phyloP scores from a whole-genome alignment of 169 alveolate genomes.

The Cryptosporidium ubiquitum region DNA sequence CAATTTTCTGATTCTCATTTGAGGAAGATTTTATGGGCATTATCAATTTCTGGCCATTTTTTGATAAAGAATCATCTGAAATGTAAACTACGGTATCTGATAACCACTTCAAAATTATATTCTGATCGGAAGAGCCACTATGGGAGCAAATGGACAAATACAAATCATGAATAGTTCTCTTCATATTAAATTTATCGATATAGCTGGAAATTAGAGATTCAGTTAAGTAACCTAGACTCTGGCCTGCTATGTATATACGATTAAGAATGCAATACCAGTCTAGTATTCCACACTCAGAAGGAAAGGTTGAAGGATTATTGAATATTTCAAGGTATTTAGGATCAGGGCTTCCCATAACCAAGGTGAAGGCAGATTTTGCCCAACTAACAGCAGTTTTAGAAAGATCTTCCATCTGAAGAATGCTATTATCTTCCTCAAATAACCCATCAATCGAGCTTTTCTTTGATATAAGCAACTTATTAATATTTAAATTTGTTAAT shows the following conservation, averaged over 20 bases:
- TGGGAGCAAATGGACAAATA: conserved; percentile 21
- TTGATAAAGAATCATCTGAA: background rate
- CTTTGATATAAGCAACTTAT: background rate
- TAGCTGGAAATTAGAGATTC: conserved; percentile 40
- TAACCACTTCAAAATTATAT: conserved; percentile 33
- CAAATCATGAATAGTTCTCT: conserved; percentile 46
- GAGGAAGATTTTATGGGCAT: conserved; percentile 48
- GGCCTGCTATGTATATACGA: conserved; percentile 35
- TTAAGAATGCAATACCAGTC: conserved; percentile 53
- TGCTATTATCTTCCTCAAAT: background rate
- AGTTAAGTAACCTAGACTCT: background rate
- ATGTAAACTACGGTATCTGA: conserved; percentile 41
- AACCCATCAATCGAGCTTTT: conserved; percentile 1
- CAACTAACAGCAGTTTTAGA: conserved; percentile 39
- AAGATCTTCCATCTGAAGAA: conserved; percentile 5
- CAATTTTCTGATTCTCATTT: background rate
- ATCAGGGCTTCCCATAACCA: conserved; percentile 9
- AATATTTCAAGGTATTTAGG: conserved; percentile 26
- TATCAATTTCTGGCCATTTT: conserved; percentile 11
- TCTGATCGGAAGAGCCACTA: conserved; percentile 25
- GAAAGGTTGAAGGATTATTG: conserved; percentile 38
- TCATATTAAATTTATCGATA: conserved; percentile 39
- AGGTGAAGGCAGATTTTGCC: conserved; percentile 63
- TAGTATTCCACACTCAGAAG: conserved; percentile 44
- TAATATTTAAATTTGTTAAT: conserved; percentile 23